phyloP scores from a whole-genome alignment of 495 filamentous ascomycete species.

The Tuber aestivum region DNA sequence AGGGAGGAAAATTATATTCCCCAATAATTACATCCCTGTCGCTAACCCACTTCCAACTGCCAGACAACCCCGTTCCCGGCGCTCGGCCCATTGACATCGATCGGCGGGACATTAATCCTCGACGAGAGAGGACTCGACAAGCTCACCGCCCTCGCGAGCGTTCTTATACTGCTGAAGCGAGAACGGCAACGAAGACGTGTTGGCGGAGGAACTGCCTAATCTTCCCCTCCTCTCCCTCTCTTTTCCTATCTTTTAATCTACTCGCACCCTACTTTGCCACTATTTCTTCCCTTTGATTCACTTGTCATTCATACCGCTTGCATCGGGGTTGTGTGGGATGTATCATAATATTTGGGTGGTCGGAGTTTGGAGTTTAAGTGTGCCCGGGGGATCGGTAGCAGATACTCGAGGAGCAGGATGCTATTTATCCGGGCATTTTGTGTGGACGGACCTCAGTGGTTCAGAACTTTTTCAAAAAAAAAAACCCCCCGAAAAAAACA shows the following conservation, averaged over 20 bases:
- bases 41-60: not conserved
- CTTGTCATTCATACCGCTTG: not conserved
- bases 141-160: conserved; percentile 24
- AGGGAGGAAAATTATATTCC: not conserved
- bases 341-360: not conserved
- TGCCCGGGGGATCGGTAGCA: not conserved
- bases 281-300: not conserved
- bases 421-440: not conserved
- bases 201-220: conserved; percentile 18
- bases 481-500: not conserved
- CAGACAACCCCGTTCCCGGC: not conserved
- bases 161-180: conserved; percentile 33
- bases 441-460: not conserved
- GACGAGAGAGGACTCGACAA: conserved; percentile 34
- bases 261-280: not conserved
- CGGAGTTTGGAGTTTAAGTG: not conserved
- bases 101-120: conserved; percentile 32
- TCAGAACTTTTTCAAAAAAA: not conserved
- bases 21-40: not conserved
- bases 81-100: conserved; percentile 16
- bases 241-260: not conserved
- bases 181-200: conserved; percentile 33
- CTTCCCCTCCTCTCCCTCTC: not conserved
- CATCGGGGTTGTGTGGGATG: not conserved
- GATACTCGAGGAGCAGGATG: not conserved